Base-by-base conservation (phyloP, 257 asterid species). In the Cordia subcordata region DNA sequence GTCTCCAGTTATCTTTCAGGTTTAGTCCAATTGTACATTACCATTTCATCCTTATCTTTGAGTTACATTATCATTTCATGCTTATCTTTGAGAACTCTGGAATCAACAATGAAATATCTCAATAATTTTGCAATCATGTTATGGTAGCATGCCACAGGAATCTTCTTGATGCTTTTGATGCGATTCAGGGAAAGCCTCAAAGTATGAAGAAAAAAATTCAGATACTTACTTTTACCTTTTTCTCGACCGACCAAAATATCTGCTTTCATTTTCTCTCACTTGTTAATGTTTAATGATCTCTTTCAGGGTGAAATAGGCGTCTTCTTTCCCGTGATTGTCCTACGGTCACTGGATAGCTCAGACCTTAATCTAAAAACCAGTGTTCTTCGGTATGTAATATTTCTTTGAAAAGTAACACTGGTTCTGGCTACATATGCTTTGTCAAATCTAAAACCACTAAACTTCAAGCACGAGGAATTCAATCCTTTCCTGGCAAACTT, bases 271-370 rank as follows among this genome's bases (percentile, higher is more conserved):
- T 55, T 47, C 62, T 62, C 56, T 65, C 56, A 71, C 68, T 64
- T 66, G 71, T 67, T 42, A 57, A 49, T 49, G 55, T 52, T 49
- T 53, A 33, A 60, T 57, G 55, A 63, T 70, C 22, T 54, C 58
- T 73, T 67, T 68, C 89, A 93, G 99, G 94, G 89, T 70, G 99
- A 93, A 83, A 82, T 93, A 64, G 95, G 97, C 66, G 86, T 93
- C 52, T 93, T 93, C 88, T 87, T 89, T 80, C 99, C 99, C 42
- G 84, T 93, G 73, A 85, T 85, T 77, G 76, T 89, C 67, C 75
- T 93, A 49, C 84, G 94, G 63, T 70, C 92, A 50, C 77, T 93
- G 85, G 99, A 93, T 72, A 88, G 96, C 45, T 82, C 90, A 55
- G 95, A 93, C 73, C 86, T 86, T 68, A 85, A 75, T 84, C 90